Evolutionary conservation across 1,284 basidiomycete genomes (phyloP).

Genomic region (Austroboletus novae-zelandiae): DNA sequence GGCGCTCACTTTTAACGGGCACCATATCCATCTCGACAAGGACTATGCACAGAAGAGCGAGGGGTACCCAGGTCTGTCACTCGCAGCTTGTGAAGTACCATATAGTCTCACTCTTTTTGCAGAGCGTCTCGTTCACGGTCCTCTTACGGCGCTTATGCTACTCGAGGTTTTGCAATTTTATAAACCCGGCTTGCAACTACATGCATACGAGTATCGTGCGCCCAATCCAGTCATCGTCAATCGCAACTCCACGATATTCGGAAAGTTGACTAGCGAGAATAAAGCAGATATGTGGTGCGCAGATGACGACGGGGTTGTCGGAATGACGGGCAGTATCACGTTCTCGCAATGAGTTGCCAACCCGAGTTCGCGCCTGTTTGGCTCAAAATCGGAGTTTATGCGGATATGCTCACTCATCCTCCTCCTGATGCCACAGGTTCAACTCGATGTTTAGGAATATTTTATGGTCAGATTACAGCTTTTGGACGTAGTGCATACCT

Average conservation of each 20-base stretch:
- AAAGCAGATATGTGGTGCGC: conserved; percentile 52
- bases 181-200: conserved; percentile 44
- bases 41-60: conserved; percentile 67
- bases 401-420: not conserved
- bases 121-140: conserved; percentile 82
- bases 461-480: conserved; percentile 3
- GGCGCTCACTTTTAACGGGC: conserved; percentile 78
- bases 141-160: conserved; percentile 75
- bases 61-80: conserved; percentile 65
- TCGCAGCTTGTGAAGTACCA: not conserved
- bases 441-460: not conserved
- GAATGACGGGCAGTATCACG: conserved; percentile 62
- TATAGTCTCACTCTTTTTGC: conserved; percentile 1
- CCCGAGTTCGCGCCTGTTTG: not conserved
- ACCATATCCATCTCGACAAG: conserved; percentile 72
- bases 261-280: conserved; percentile 42
- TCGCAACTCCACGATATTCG: conserved; percentile 53
- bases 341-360: conserved; percentile 17
- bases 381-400: not conserved
- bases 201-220: conserved; percentile 69
- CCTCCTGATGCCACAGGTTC: not conserved
- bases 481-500: conserved; percentile 55
- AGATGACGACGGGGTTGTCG: conserved; percentile 59
- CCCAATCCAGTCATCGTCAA: conserved; percentile 72
- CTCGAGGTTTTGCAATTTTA: conserved; percentile 58